phyloP scores from a whole-genome alignment of 768 basidiomycete genomes.

The Auricularia cornea region DNA sequence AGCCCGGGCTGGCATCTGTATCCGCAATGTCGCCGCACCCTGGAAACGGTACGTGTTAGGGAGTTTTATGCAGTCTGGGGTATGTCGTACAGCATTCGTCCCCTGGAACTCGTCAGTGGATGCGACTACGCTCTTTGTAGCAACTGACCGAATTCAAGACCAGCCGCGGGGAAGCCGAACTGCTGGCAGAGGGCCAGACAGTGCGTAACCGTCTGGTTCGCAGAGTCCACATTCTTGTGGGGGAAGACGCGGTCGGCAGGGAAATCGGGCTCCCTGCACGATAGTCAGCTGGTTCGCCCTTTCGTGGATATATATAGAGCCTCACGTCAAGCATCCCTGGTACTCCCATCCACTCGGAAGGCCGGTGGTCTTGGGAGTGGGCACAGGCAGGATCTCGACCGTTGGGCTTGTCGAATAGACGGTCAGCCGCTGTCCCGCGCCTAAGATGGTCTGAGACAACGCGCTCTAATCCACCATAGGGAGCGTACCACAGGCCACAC shows the following conservation, averaged over 20 bases:
- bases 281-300: not conserved
- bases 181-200: constrained; percentile 63
- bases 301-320: not conserved
- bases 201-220: constrained; percentile 53
- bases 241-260: constrained; percentile 43
- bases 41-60: constrained; percentile 17
- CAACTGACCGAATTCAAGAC: constrained; percentile 55
- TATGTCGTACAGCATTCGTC: constrained; percentile 63
- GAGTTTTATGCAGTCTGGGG: not conserved
- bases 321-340: constrained; percentile 58
- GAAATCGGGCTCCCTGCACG: constrained; percentile 38
- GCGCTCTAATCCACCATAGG: not conserved
- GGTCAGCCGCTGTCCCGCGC: constrained; percentile 64
- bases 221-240: constrained; percentile 47
- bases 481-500: constrained; percentile 3
- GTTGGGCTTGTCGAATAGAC: constrained; percentile 49
- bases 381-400: constrained; percentile 51
- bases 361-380: constrained; percentile 42
- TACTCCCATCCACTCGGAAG: constrained; percentile 61
- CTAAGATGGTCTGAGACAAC: constrained; percentile 15
- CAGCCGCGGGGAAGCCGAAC: constrained; percentile 65
- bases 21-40: constrained; percentile 66
- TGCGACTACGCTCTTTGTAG: not conserved
- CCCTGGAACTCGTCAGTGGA: not conserved
- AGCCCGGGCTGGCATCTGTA: constrained; percentile 30